phyloP scores from a whole-genome alignment of 2,329 filamentous ascomycete species.

The Pezizomycotina sp. region DNA sequence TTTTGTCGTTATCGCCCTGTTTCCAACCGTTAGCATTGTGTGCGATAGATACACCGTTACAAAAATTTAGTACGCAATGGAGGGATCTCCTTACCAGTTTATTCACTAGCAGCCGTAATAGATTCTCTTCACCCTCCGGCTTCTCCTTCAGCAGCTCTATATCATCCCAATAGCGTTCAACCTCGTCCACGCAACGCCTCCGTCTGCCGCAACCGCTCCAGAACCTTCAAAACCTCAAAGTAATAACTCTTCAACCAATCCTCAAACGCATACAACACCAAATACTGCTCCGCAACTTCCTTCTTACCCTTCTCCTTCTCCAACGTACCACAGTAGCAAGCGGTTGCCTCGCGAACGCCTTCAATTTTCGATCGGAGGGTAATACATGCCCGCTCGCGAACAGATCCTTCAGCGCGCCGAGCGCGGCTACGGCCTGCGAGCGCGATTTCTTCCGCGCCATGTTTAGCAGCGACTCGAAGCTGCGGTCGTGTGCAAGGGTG shows the following conservation, averaged over 20 bases:
- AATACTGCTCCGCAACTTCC: constrained; percentile 52
- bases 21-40: too few species aligned
- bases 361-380: constrained; percentile 64
- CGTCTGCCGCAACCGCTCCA: constrained; percentile 90
- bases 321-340: constrained; percentile 41
- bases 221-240: constrained; percentile 78
- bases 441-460: constrained; percentile 88
- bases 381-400: constrained; percentile 76
- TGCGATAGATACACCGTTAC: too few species aligned
- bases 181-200: constrained; percentile 73
- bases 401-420: constrained; percentile 85
- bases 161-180: constrained; percentile 78
- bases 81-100: constrained; percentile 49
- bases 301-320: constrained; percentile 43
- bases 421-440: constrained; percentile 78
- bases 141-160: constrained; percentile 79
- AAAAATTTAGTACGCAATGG: too few species aligned
- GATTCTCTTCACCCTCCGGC: constrained; percentile 89
- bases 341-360: constrained; percentile 63
- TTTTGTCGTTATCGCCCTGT: constrained; percentile 72
- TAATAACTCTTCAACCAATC: constrained; percentile 90
- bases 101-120: constrained; percentile 80
- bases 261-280: constrained; percentile 82
- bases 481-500: constrained; percentile 79
- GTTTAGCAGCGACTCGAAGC: constrained; percentile 69